Percentiles rank a stretch among this genome's conserved stretches.
Conservation (phyloP, 2,329 filamentous ascomycete genomes). For the Fusarium duplospermum region DNA sequence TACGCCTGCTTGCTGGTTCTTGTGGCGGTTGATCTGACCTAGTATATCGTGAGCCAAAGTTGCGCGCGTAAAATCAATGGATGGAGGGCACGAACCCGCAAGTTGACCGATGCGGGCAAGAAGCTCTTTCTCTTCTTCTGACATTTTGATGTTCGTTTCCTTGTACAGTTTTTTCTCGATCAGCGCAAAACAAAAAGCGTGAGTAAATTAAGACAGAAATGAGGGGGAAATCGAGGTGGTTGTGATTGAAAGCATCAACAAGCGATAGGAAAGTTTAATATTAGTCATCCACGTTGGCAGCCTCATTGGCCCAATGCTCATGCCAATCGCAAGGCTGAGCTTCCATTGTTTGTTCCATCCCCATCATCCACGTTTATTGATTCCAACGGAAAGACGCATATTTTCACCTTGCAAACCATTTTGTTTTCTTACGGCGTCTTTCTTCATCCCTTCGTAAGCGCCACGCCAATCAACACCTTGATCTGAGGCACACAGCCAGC, state of each 20-base stretch:
- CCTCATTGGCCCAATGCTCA: constrained; percentile 34
- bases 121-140: constrained; percentile 64
- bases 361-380: neutral
- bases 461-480: neutral
- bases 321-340: constrained; percentile 39
- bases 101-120: constrained; percentile 65
- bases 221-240: constrained; percentile 5
- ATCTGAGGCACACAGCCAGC: neutral
- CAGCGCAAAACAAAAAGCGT: neutral
- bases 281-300: constrained; percentile 37
- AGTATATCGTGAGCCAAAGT: constrained; percentile 37
- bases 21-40: constrained; percentile 86
- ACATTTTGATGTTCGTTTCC: constrained; percentile 48
- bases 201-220: neutral
- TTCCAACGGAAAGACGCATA: neutral
- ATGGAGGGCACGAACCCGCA: constrained; percentile 54
- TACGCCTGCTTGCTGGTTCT: constrained; percentile 67
- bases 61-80: constrained; percentile 15
- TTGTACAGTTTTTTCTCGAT: neutral
- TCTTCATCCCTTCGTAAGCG: neutral
- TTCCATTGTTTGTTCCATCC: constrained; percentile 1
- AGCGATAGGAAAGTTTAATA: constrained; percentile 8
- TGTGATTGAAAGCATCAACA: neutral
- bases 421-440: neutral
- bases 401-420: neutral